phyloP scores from a whole-genome alignment of 495 filamentous ascomycete genomes.

The Letharia lupina region DNA sequence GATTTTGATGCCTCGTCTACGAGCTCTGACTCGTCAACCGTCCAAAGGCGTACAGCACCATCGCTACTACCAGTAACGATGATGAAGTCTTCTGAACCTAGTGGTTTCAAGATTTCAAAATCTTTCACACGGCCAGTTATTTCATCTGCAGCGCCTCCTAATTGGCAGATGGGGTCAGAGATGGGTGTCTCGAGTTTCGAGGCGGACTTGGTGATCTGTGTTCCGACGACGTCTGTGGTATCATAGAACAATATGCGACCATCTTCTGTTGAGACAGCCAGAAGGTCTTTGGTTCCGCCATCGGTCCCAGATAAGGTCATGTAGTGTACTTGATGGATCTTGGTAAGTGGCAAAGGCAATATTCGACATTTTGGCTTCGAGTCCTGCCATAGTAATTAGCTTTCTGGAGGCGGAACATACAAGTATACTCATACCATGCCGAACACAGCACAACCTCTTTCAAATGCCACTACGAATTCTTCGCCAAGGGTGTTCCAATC shows the following conservation, averaged over 20 bases:
- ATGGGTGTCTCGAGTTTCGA: constrained; percentile 34
- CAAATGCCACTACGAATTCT: constrained; percentile 83
- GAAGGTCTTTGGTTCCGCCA: constrained; percentile 40
- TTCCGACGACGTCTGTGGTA: constrained; percentile 40
- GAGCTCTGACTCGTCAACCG: constrained; percentile 36
- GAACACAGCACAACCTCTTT: constrained; percentile 76
- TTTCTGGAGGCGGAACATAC: constrained; percentile 23
- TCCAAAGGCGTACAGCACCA: constrained; percentile 72
- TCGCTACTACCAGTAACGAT: constrained; percentile 77
- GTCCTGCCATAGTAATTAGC: constrained; percentile 39
- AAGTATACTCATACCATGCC: constrained; percentile 43
- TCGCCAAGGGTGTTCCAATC: constrained; percentile 68
- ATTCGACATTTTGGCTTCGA: constrained; percentile 68
- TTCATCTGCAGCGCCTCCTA: constrained; percentile 65
- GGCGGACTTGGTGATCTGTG: not conserved
- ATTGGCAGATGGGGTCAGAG: constrained; percentile 57
- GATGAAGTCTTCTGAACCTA: constrained; percentile 40
- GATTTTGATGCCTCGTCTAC: constrained; percentile 9
- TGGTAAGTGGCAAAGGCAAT: constrained; percentile 58
- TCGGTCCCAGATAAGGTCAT: constrained; percentile 41
- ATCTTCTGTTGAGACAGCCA: constrained; percentile 88
- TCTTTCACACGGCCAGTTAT: constrained; percentile 76
- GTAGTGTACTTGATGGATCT: constrained; percentile 76
- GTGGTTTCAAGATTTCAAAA: constrained; percentile 55
- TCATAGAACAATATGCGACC: constrained; percentile 81